Conservation (phyloP, 2,329 filamentous ascomycete genomes). For the Fusarium sp. region DNA sequence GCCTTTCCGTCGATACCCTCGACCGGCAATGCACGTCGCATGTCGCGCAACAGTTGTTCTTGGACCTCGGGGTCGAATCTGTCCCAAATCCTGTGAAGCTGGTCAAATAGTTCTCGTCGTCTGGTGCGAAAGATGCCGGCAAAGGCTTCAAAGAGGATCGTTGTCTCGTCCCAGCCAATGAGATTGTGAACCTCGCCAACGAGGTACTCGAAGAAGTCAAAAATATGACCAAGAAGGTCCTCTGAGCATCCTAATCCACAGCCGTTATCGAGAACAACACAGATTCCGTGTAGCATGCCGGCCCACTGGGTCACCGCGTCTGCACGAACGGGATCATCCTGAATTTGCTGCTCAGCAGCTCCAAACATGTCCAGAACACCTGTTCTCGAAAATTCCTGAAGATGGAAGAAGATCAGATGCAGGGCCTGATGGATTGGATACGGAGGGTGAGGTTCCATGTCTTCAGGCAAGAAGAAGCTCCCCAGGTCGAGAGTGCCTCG, state of each 20-base stretch:
- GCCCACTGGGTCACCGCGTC: constrained; percentile 31
- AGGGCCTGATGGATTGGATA: constrained; percentile 31
- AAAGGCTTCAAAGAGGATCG: constrained; percentile 44
- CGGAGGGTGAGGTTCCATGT: constrained; percentile 9
- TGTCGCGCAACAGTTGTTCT: constrained; percentile 34
- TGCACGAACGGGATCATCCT: constrained; percentile 4
- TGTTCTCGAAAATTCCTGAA: constrained; percentile 28
- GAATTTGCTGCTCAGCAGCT: constrained; percentile 27
- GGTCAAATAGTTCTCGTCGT: constrained; percentile 14
- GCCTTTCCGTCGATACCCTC: constrained; percentile 31
- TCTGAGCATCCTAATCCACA: constrained; percentile 49
- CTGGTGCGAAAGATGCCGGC: constrained; percentile 40
- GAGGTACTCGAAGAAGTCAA: constrained; percentile 45
- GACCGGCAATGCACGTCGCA: constrained; percentile 29
- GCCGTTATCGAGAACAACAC: constrained; percentile 48
- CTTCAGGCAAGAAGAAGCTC: constrained; percentile 23
- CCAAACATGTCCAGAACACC: constrained; percentile 40
- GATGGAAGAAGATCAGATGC: constrained; percentile 37
- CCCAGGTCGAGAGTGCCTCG: constrained; percentile 28
- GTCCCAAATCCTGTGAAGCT: constrained; percentile 43
- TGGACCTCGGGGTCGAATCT: constrained; percentile 40
- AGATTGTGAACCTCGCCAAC: constrained; percentile 40
- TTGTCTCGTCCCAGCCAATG: constrained; percentile 24
- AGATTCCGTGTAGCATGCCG: constrained; percentile 41
- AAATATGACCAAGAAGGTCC: constrained; percentile 42